These are phyloP conservation scores for Geranium rotundifolium DNA, from an alignment of 345 rosid genomes.

Conservation along the genomic window DNA sequence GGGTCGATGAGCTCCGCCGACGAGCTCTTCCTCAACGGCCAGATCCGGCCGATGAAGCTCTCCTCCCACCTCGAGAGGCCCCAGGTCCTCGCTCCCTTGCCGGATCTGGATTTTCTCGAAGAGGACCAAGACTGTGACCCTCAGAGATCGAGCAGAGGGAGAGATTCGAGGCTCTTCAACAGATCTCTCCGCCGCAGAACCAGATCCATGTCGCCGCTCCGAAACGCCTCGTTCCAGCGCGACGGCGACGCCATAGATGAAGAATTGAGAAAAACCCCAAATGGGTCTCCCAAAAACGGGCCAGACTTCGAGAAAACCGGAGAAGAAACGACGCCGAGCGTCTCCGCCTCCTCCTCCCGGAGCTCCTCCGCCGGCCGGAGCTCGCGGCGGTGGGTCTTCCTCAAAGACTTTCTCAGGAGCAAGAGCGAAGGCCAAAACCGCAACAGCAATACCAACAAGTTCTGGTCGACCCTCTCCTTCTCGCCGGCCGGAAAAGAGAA, in stretches of 20 bases:
- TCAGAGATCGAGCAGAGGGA: constrained; percentile 29
- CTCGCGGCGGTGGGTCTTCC: constrained; percentile 85
- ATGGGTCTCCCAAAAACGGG: neutral
- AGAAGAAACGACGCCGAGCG: constrained; percentile 22
- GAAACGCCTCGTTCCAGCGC: constrained; percentile 40
- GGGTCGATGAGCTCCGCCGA: constrained; percentile 91
- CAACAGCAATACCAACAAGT: constrained; percentile 26
- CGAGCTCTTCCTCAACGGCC: constrained; percentile 78
- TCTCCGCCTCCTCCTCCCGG: constrained; percentile 68
- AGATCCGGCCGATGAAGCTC: constrained; percentile 92
- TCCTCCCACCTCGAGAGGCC: constrained; percentile 75
- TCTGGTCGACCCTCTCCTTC: constrained; percentile 59
- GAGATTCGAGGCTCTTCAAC: constrained; percentile 55
- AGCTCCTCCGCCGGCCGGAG: constrained; percentile 85
- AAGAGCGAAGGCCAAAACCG: constrained; percentile 87
- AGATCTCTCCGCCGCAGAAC: constrained; percentile 65
- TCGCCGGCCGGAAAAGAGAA: constrained; percentile 51
- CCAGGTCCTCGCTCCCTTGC: constrained; percentile 54
- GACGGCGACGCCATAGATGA: constrained; percentile 15
- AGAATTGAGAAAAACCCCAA: neutral
- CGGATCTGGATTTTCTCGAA: constrained; percentile 53
- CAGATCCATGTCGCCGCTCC: constrained; percentile 80
- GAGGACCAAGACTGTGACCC: constrained; percentile 28
- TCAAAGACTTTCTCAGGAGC: constrained; percentile 83
- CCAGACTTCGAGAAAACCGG: neutral